A percentile compares a stretch with the other conserved stretches of the same genome.
Conservation (phyloP, 495 filamentous ascomycete genomes). For the Penicillium simplicissimum region DNA sequence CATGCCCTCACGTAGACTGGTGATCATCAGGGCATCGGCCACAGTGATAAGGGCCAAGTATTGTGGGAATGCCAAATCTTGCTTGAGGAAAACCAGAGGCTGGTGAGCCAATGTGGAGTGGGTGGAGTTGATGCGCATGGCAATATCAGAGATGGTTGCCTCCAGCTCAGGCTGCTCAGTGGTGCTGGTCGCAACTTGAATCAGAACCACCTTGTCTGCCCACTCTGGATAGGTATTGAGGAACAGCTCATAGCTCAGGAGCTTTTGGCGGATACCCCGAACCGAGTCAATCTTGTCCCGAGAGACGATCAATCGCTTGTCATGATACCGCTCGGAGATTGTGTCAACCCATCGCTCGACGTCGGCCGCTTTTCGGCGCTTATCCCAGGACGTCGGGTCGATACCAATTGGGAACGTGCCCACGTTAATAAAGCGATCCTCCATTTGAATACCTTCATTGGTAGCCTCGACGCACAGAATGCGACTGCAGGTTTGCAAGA, state of each 20-base stretch:
- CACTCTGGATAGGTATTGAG: conserved; percentile 89
- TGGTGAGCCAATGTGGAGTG: conserved; percentile 87
- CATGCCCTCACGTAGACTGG: conserved; percentile 92
- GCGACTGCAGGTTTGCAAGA: conserved; percentile 89
- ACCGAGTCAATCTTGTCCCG: conserved; percentile 92
- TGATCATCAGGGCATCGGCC: conserved; percentile 89
- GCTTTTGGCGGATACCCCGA: conserved; percentile 86
- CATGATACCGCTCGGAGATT: conserved; percentile 76
- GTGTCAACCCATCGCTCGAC: conserved; percentile 76
- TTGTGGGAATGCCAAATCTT: conserved; percentile 86
- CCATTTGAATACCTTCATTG: conserved; percentile 82
- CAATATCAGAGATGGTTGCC: conserved; percentile 85
- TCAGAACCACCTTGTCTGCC: conserved; percentile 81
- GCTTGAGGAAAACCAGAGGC: conserved; percentile 90
- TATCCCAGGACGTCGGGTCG: conserved; percentile 72
- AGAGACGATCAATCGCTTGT: conserved; percentile 86
- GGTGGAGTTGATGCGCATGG: conserved; percentile 84
- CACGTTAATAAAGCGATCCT: conserved; percentile 89
- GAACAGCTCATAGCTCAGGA: conserved; percentile 90
- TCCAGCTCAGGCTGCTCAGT: conserved; percentile 84
- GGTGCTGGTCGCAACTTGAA: conserved; percentile 89
- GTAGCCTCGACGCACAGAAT: conserved; percentile 84
- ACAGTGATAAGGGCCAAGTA: conserved; percentile 86
- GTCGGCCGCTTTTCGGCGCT: conserved; percentile 68
- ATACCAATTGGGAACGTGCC: conserved; percentile 69